Percentiles rank a stretch among this genome's conserved stretches.
Conservation (phyloP, 2,329 filamentous ascomycete genomes). For the Neonectria faginata region DNA sequence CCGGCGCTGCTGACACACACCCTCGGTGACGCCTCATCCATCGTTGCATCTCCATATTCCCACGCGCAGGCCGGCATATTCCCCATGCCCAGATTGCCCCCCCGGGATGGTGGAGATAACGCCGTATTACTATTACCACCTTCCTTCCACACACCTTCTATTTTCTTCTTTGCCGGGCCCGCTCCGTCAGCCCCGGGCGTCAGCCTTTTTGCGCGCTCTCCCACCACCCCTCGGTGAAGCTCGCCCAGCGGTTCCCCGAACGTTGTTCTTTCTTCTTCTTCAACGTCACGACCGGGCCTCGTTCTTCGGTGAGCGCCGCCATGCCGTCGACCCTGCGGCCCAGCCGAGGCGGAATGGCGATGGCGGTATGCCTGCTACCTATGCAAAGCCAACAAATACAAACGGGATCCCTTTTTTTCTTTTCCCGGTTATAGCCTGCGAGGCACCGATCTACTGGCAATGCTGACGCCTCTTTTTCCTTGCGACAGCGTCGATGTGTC, state of each 20-base stretch:
- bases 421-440: neutral
- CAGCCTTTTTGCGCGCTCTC: neutral
- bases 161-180: neutral
- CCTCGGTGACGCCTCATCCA: slow-evolving; percentile 7
- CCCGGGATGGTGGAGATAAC: slow-evolving; percentile 20
- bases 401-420: slow-evolving; percentile 19
- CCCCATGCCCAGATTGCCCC: slow-evolving; percentile 17
- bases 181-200: neutral
- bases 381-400: slow-evolving; percentile 36
- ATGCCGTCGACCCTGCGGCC: slow-evolving; percentile 20
- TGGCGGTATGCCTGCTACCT: slow-evolving; percentile 43
- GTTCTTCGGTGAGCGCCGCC: slow-evolving; percentile 23
- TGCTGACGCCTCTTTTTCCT: slow-evolving; percentile 23
- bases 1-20: slow-evolving; percentile 1
- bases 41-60: slow-evolving; percentile 6
- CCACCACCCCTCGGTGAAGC: neutral
- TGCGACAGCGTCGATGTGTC: slow-evolving; percentile 7
- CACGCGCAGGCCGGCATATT: slow-evolving; percentile 13
- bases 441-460: slow-evolving; percentile 18
- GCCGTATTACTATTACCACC: slow-evolving; percentile 13
- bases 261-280: slow-evolving; percentile 13
- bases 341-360: slow-evolving; percentile 33
- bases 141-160: slow-evolving; percentile 13
- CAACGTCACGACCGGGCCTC: slow-evolving; percentile 14
- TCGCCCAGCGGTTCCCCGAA: slow-evolving; percentile 2